Evolutionary conservation across 306 rosid species (phyloP), one percentile per base, ranked within the genome.

Genomic region (Cajanus cajan): DNA sequence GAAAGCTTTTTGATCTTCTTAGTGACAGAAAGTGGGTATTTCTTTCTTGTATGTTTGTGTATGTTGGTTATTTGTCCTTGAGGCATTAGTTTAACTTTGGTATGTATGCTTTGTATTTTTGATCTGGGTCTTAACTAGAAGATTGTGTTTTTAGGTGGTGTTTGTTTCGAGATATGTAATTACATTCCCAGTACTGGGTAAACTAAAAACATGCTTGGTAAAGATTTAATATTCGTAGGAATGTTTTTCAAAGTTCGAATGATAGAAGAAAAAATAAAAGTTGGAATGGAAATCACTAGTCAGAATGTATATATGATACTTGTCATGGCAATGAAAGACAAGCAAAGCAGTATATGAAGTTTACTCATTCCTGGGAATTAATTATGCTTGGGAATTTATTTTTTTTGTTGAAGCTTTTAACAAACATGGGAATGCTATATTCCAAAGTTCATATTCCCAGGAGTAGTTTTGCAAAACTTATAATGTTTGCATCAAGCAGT

Each of bases 1-100:
- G 98, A 79, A 94, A 94, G 81, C 90, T 94, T 37, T 94, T 76
- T 85, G 98, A 95, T 87, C 98, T 95, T 86, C 98, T 95, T 44
- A 89, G 93, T 41, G 98, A 95, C 15, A 88, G 98, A 83, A 95
- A 87, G 98, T 92, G 57, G 80, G 94, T 91, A 68, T 64, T 59
- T 63, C 80, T 70, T 75, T 73, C 57, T 11, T 76, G 11, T n/a
- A n/a, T n/a, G n/a, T 54, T 25, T 63, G 2, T 59, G 25, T 47
- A 6, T 59, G 25, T 47, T 13, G 52, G 7, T 68, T 44, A 6
- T 1, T 39, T 65, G 16, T 39, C 9, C 45, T 65, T 39, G 2
- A 47, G 54, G 54, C 65, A 65, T 58, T 41, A 39, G 37, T 58
- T 47, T 68, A 7, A 59, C 31, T 54, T 55, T 76, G 54, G 15